phyloP scores from a whole-genome alignment of 192 early-diverging fungal genomes.

The Funneliformis geosporum region DNA sequence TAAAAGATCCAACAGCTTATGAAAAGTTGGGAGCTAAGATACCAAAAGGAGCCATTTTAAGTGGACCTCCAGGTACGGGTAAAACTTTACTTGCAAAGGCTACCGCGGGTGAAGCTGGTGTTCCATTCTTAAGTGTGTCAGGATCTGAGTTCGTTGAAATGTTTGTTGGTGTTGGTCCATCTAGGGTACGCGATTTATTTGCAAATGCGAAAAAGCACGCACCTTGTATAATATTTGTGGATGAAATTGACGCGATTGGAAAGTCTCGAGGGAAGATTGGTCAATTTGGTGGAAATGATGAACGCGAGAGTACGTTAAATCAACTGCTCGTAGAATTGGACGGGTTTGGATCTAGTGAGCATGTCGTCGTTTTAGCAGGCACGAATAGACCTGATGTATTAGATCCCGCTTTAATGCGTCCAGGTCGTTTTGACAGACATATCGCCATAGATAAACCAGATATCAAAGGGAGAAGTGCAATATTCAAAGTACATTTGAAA shows the following conservation, averaged over 20 bases:
- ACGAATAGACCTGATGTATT: constrained; percentile 98
- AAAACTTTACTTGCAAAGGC: constrained; percentile 99
- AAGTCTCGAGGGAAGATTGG: constrained; percentile 91
- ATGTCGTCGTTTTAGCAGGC: constrained; percentile 95
- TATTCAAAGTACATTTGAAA: constrained; percentile 95
- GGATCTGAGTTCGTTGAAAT: constrained; percentile 99
- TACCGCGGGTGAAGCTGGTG: constrained; percentile 97
- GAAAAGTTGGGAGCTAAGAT: constrained; percentile 97
- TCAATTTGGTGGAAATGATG: constrained; percentile 93
- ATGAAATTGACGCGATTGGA: constrained; percentile 99
- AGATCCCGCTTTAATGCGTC: constrained; percentile 93
- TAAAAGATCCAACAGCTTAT: constrained; percentile 91
- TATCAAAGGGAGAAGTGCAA: constrained; percentile 92
- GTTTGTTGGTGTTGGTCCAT: constrained; percentile 99
- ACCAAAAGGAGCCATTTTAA: constrained; percentile 96
- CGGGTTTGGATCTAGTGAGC: constrained; percentile 85
- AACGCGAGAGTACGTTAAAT: constrained; percentile 96
- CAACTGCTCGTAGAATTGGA: constrained; percentile 99
- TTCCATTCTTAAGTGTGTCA: constrained; percentile 97
- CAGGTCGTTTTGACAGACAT: constrained; percentile 98
- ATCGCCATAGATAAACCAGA: constrained; percentile 96
- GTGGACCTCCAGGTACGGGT: constrained; percentile 91
- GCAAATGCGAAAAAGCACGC: constrained; percentile 95
- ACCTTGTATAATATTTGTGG: constrained; percentile 99
- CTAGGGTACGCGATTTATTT: constrained; percentile 94